Conservation (phyloP, 257 asterid species). For the Salvia rosmarinus region DNA sequence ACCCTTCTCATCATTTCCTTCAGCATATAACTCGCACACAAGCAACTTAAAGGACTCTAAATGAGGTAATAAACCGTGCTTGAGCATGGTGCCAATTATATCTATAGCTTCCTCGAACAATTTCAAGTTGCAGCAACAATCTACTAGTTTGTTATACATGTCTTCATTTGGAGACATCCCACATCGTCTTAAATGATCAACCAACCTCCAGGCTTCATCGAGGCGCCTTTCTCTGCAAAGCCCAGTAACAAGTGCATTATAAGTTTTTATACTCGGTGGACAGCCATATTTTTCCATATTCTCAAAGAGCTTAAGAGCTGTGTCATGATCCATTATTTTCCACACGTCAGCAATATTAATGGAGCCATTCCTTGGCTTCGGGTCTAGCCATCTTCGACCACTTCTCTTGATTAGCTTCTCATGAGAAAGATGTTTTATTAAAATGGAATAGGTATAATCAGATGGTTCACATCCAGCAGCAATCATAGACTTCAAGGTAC, state of each 20-base stretch:
- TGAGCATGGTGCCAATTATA: conserved; percentile 53
- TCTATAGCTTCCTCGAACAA: conserved; percentile 53
- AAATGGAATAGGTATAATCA: conserved; percentile 59
- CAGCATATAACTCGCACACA: conserved; percentile 64
- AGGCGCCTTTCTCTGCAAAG: conserved; percentile 69
- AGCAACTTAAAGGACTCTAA: conserved; percentile 57
- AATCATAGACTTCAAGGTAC: conserved; percentile 58
- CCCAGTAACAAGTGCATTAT: conserved; percentile 50
- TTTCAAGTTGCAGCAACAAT: conserved; percentile 63
- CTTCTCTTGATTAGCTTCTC: conserved; percentile 41
- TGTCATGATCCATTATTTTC: conserved; percentile 62
- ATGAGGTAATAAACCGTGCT: conserved; percentile 51
- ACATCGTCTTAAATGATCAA: conserved; percentile 53
- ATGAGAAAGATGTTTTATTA: conserved; percentile 63
- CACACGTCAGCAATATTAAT: conserved; percentile 70
- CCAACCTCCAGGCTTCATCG: conserved; percentile 55
- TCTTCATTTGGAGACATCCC: conserved; percentile 56
- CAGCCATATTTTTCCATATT: conserved; percentile 62
- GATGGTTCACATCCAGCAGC: conserved; percentile 70
- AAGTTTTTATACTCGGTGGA: conserved; percentile 53
- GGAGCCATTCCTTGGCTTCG: conserved; percentile 18
- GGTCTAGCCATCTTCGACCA: conserved; percentile 25
- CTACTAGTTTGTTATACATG: conserved; percentile 49
- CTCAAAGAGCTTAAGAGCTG: conserved; percentile 55
- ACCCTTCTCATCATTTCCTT: conserved; percentile 56